Evolutionary conservation across 768 basidiomycete genomes (phyloP), one percentile per base, ranked within the genome.

Genomic region (Boletus subcaerulescens): DNA sequence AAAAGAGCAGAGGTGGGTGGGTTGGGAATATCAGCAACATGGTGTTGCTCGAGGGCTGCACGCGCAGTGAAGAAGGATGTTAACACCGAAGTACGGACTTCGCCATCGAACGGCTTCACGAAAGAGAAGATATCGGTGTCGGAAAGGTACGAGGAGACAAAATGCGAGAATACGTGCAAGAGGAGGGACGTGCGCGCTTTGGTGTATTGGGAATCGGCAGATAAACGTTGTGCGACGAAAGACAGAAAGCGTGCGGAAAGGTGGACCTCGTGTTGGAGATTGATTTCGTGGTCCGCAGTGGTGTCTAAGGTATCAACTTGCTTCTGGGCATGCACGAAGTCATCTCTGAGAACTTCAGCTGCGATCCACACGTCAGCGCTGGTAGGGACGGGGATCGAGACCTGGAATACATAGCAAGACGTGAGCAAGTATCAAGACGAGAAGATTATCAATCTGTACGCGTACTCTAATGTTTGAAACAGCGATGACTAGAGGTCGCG

Each of bases 331-430:
- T 91, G 83, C 52, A 79, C 73, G 70, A 96, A 98, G 56, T 94
- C 91, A 65, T 97, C 93, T 65, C 89, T 80, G 53, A 96, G 83
- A 65, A 94, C 85, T 75, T 96, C 93, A 48, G 94, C 93, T 50
- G 85, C 82, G 67, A 93, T 91, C 94, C 95, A 97, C 72, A 92
- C 84, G 71, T 93, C 85, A 60, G 77, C 59, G 38, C 77, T 74
- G n/a, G 90, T 85, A 44, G 92, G 86, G 55, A 97, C 89, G 44
- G 91, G 93, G 71, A 98, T 85, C 58, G 89, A 87, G 57, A 96
- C 72, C 91, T 93, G 60, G 14, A 61, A 46, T 41, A 43, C 15
- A 50, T 26, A 29, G 38, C 29, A 39, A 43, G 43, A 33, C 22
- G 40, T 60, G 50, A 58, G 45, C 35, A 46, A 38, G 24, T 29